Evolutionary conservation across 1,139 yeast species (phyloP).

Genomic region (Yamadazyma dendronema): DNA sequence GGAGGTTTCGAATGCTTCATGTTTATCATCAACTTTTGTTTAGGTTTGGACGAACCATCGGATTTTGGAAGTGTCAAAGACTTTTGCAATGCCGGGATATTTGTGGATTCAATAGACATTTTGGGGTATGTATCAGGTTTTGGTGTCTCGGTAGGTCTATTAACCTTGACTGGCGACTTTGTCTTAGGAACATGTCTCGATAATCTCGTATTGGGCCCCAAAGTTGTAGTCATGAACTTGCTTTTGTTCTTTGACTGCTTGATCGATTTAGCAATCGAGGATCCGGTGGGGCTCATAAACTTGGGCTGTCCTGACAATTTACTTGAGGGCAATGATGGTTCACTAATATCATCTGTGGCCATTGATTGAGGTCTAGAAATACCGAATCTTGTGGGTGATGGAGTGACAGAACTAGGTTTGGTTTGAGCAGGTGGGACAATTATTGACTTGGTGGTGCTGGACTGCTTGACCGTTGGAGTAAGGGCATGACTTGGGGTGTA

Average conservation of each 20-base stretch:
- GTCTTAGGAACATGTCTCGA: slow-evolving; percentile 7
- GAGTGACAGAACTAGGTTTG: not conserved
- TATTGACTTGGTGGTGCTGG: too few species aligned
- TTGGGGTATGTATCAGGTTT: not conserved
- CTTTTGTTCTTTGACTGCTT: slow-evolving; percentile 22
- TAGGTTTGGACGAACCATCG: slow-evolving; percentile 27
- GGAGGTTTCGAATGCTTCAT: slow-evolving; percentile 21
- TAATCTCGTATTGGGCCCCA: slow-evolving; percentile 18
- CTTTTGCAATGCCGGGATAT: slow-evolving; percentile 26
- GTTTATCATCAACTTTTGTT: slow-evolving; percentile 31
- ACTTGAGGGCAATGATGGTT: not conserved
- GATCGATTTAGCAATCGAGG: slow-evolving; percentile 10
- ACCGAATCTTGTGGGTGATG: not conserved
- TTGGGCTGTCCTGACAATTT: slow-evolving; percentile 2
- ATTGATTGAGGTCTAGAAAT: not conserved
- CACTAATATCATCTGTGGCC: not conserved
- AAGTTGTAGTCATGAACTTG: slow-evolving; percentile 36
- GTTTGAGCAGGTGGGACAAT: too few species aligned
- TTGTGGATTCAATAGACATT: slow-evolving; percentile 17
- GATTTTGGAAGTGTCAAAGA: slow-evolving; percentile 32
- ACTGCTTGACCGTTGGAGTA: too few species aligned
- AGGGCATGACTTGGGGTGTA: not conserved
- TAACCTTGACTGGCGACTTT: slow-evolving; percentile 10
- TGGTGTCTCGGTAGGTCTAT: too few species aligned
- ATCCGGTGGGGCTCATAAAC: slow-evolving; percentile 13